Percentiles rank a stretch among this genome's conserved stretches.
phyloP scores from a whole-genome alignment of 2,329 filamentous ascomycete genomes.

The Mycosphaerelloides madeirae region DNA sequence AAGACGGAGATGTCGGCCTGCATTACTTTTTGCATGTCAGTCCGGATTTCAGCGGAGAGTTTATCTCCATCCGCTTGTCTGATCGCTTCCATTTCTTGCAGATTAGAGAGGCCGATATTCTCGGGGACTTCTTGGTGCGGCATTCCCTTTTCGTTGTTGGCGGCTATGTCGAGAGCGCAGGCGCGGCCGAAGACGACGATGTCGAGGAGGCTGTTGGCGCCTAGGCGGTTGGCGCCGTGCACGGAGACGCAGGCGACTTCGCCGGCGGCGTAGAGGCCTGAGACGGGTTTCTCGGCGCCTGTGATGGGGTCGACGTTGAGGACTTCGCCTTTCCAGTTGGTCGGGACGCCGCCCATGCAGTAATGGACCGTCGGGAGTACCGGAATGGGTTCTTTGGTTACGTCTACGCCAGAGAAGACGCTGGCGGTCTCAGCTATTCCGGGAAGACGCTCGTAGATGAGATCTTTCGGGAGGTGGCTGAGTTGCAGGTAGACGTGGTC shows the following conservation, averaged over 20 bases:
- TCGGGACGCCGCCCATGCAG: conserved; percentile 50
- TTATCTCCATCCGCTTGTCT: conserved; percentile 36
- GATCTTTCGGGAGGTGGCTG: conserved; percentile 43
- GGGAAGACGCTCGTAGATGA: conserved; percentile 45
- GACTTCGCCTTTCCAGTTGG: conserved; percentile 47
- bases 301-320: conserved; percentile 35
- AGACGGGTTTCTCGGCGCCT: conserved; percentile 39
- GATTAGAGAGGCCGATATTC: conserved; percentile 28
- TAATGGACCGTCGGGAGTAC: conserved; percentile 50
- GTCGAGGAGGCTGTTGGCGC: conserved; percentile 47
- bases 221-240: conserved; percentile 46
- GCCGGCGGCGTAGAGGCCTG: conserved; percentile 46
- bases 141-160: conserved; percentile 36
- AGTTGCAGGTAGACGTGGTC: conserved; percentile 48
- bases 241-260: conserved; percentile 48
- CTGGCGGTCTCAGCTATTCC: conserved; percentile 49
- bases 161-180: conserved; percentile 40
- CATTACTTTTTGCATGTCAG: conserved; percentile 45
- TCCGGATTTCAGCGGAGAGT: conserved; percentile 36
- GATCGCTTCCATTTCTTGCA: conserved; percentile 34
- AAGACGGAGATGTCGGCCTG: conserved; percentile 45
- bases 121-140: conserved; percentile 33
- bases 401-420: conserved; percentile 49
- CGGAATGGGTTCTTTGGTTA: conserved; percentile 47
- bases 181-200: conserved; percentile 49